Evolutionary conservation across 768 basidiomycete species (phyloP).

Genomic region (Collybia sp.): DNA sequence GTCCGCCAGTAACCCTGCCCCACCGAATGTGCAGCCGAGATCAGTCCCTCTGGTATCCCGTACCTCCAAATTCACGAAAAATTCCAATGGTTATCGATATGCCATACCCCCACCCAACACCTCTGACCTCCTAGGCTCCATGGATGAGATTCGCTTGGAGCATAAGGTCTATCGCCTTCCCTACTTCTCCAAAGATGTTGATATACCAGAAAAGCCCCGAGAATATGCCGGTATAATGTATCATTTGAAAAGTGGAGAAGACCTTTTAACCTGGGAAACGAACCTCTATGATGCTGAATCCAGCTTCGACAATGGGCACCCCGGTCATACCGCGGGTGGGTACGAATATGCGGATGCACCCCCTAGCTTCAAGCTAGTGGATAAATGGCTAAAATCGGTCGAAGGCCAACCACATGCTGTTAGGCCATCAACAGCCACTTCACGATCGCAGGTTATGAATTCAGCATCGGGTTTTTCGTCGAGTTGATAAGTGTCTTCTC

Average conservation of each 20-base stretch:
- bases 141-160: conserved; percentile 46
- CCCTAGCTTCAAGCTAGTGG: conserved; percentile 53
- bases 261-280: conserved; percentile 25
- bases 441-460: conserved; percentile 13
- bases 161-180: conserved; percentile 70
- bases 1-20: too few relatives aligned
- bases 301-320: background rate
- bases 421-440: conserved; percentile 4
- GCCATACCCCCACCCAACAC: conserved; percentile 43
- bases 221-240: conserved; percentile 83
- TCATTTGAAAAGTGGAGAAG: conserved; percentile 59
- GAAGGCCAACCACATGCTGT: conserved; percentile 13
- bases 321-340: conserved; percentile 55
- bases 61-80: conserved; percentile 4
- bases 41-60: too few relatives aligned
- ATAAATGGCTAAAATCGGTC: conserved; percentile 44
- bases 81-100: conserved; percentile 43
- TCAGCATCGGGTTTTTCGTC: too few relatives aligned
- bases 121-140: conserved; percentile 36
- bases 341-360: conserved; percentile 62
- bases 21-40: too few relatives aligned
- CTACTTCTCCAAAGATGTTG: conserved; percentile 68
- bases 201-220: conserved; percentile 62
- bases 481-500: background rate
- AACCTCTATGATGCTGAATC: background rate